Percentiles rank a stretch among this genome's conserved stretches.
phyloP scores from a whole-genome alignment of 129 eudicot species.

The Flaveria ramosissima region DNA sequence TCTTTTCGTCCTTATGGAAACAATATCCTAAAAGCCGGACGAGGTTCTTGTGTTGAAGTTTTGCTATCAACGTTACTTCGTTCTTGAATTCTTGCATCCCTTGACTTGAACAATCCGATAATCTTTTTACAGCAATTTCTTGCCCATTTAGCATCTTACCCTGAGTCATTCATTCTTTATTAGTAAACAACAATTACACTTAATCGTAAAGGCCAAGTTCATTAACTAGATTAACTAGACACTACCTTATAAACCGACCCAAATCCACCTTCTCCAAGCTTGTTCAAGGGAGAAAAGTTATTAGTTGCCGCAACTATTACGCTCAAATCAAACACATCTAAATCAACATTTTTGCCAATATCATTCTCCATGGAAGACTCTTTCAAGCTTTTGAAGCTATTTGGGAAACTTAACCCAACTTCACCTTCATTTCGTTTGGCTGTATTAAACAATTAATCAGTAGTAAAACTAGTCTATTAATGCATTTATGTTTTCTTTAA shows the following conservation, averaged over 20 bases:
- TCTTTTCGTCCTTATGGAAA: no score
- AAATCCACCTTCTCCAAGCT: slow-evolving; percentile 47
- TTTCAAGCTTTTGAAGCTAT: slow-evolving; percentile 4
- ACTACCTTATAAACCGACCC: slow-evolving; percentile 52
- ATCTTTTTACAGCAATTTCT: no score
- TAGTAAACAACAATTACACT: not conserved
- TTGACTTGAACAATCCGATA: no score
- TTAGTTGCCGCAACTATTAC: slow-evolving; percentile 40
- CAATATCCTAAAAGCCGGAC: no score
- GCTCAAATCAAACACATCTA: slow-evolving; percentile 33
- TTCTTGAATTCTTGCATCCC: no score
- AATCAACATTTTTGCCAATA: slow-evolving; percentile 31
- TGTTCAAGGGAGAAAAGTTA: slow-evolving; percentile 19
- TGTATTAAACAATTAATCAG: not conserved
- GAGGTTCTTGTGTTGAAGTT: no score
- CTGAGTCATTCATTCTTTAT: slow-evolving; percentile 15
- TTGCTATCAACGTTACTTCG: no score
- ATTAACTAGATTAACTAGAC: not conserved
- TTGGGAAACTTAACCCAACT: not conserved
- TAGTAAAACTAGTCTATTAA: not conserved
- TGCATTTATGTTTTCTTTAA: not conserved
- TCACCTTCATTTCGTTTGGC: slow-evolving; percentile 16
- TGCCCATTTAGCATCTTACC: slow-evolving; percentile 16
- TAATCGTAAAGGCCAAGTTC: not conserved
- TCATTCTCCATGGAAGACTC: slow-evolving; percentile 25